Percentiles rank a stretch among this genome's conserved stretches.
These are phyloP conservation scores for Eimeria praecox DNA, from an alignment of 169 alveolate species.

Conservation along the genomic window DNA sequence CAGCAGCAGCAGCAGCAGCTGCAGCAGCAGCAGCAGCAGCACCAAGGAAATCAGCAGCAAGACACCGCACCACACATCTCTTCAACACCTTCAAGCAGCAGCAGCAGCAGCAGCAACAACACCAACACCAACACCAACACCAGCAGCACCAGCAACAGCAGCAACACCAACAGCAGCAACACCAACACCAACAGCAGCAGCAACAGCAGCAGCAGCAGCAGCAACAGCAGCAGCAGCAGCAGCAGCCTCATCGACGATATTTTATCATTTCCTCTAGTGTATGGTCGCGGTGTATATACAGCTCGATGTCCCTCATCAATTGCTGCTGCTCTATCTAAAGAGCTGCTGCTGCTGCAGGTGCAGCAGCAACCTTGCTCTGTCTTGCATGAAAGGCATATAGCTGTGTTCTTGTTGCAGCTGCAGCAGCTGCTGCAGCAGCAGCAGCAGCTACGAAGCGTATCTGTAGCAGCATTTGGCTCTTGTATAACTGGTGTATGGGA, in stretches of 20 bases:
- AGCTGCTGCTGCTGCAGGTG: conserved; percentile 45
- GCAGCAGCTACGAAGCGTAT: conserved; percentile 38
- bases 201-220: conserved; percentile 6
- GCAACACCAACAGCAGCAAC: not conserved
- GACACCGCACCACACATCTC: no score
- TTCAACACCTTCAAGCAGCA: not conserved
- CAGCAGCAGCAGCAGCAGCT: not conserved
- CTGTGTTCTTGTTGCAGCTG: conserved; percentile 35
- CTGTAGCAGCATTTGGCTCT: conserved; percentile 83
- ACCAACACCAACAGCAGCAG: not conserved
- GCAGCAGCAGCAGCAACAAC: not conserved
- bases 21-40: conserved; percentile 22
- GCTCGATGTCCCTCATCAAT: conserved; percentile 7
- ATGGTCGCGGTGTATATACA: not conserved
- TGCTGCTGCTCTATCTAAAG: conserved; percentile 14
- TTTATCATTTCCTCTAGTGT: not conserved
- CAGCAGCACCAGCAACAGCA: not conserved
- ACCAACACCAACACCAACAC: not conserved
- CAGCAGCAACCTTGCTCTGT: conserved; percentile 8
- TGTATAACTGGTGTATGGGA: conserved; percentile 83
- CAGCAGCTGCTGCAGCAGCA: conserved; percentile 44
- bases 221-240: conserved; percentile 7
- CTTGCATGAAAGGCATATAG: not conserved
- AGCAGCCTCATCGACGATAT: not conserved
- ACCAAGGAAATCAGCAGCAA: no score